Conservation (phyloP, 1,139 yeast species). For the Yamadazyma trypodendri region DNA sequence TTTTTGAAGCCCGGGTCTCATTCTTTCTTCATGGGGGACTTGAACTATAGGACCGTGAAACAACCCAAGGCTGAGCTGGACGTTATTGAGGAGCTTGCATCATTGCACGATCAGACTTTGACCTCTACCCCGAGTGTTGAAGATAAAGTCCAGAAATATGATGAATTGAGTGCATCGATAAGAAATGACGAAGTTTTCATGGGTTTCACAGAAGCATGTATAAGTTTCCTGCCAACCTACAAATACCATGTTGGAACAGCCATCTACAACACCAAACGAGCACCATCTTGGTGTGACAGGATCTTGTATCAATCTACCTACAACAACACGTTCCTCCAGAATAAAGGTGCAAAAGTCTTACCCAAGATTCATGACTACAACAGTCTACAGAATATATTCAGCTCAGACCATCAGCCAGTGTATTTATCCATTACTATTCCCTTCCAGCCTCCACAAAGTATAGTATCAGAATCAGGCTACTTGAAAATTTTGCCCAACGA, state of each 20-base stretch:
- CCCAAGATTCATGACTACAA: conserved; percentile 39
- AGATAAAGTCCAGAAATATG: conserved; percentile 37
- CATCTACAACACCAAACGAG: conserved; percentile 56
- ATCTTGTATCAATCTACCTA: conserved; percentile 59
- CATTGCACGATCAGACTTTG: conserved; percentile 25
- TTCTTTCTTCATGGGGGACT: conserved; percentile 75
- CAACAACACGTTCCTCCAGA: conserved; percentile 11
- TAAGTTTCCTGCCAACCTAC: conserved; percentile 73
- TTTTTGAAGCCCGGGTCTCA: conserved; percentile 58
- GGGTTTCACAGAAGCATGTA: conserved; percentile 63
- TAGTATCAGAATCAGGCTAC: conserved; percentile 42
- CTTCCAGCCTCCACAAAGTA: conserved; percentile 37
- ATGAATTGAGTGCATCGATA: conserved; percentile 57
- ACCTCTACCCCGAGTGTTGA: conserved; percentile 16
- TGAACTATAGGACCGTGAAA: conserved; percentile 68
- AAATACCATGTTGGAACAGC: conserved; percentile 56
- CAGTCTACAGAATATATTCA: conserved; percentile 32
- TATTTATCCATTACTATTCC: conserved; percentile 47
- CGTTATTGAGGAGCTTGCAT: conserved; percentile 19
- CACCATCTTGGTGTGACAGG: conserved; percentile 91
- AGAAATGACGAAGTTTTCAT: conserved; percentile 46
- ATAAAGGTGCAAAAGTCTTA: conserved; percentile 9
- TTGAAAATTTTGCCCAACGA: conserved; percentile 34
- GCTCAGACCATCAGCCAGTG: conserved; percentile 46
- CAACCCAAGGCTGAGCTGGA: conserved; percentile 17